phyloP scores from a whole-genome alignment of 768 basidiomycete species.

The Hygrocybe coccinea region DNA sequence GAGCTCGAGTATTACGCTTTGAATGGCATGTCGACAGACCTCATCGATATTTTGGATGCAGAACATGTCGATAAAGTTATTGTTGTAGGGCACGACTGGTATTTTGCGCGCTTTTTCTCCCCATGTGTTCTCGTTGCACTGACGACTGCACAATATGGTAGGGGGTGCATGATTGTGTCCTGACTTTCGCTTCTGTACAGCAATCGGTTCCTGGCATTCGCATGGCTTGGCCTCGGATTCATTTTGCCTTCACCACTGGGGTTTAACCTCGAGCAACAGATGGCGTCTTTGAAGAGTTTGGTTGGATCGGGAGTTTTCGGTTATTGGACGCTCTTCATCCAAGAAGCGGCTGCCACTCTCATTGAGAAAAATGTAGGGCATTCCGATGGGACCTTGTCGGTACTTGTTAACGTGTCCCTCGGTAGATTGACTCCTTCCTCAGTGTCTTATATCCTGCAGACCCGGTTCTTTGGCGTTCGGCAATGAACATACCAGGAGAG shows the following conservation, averaged over 20 bases:
- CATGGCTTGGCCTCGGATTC: slow-evolving; percentile 37
- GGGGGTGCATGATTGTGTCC: slow-evolving; percentile 34
- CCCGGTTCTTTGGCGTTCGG: slow-evolving; percentile 32
- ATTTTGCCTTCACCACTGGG: slow-evolving; percentile 20
- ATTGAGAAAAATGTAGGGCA: slow-evolving; percentile 35
- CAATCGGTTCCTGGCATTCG: slow-evolving; percentile 38
- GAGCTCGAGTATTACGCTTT: slow-evolving; percentile 32
- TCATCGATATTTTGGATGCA: slow-evolving; percentile 39
- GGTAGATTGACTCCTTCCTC: slow-evolving; percentile 38
- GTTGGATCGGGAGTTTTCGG: slow-evolving; percentile 31
- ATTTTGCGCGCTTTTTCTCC: neutral
- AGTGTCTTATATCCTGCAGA: slow-evolving; percentile 30
- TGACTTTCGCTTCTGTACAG: slow-evolving; percentile 36
- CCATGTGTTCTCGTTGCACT: slow-evolving; percentile 5
- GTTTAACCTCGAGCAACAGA: slow-evolving; percentile 16
- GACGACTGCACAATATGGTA: slow-evolving; percentile 10
- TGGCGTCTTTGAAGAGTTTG: slow-evolving; percentile 16
- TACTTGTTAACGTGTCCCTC: neutral
- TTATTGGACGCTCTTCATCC: slow-evolving; percentile 36
- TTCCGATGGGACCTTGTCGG: neutral
- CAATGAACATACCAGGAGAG: slow-evolving; percentile 35
- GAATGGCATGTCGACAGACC: slow-evolving; percentile 35
- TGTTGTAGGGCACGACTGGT: slow-evolving; percentile 45
- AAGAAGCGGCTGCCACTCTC: slow-evolving; percentile 29
- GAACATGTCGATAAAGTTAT: slow-evolving; percentile 32